Base-by-base conservation (phyloP, 768 basidiomycete species). In the Russula abietina region DNA sequence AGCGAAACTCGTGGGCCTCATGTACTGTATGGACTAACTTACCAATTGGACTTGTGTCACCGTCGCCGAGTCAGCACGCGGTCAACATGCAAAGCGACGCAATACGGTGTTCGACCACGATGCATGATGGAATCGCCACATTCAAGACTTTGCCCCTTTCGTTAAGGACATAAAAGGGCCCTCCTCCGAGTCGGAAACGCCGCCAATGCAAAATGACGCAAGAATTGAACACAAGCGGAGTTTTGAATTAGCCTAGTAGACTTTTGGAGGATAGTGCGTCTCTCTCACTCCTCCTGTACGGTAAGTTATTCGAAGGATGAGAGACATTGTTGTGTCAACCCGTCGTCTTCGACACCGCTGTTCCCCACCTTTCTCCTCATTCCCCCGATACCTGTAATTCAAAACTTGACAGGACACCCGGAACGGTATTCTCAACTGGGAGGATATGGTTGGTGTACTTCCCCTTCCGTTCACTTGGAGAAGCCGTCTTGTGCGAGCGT, bases 391-490 rank as follows among this genome's bases (percentile, higher is more conserved):
- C 22, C 28, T 2, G 45, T 46, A 54, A 60, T 26, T 60, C 52
- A 45, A 54, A 54, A 6, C 2, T 24, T 53, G 41, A 53, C 41
- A 46, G 52, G 41, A 45, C 30, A 32, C 41, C 50, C 59, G 50
- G 51, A 39, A 51, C 28, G 36, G 50, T 22, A 36, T 19, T 19
- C 28, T 59, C 19, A 5, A 24, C 32, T 52, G 30, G 38, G 12
- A 45, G n/a, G 28, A 48, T 60, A 46, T 55, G 59, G 53, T 33
- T 55, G 17, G 11, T 24, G 19, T 16, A 54, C 45, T 55, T 61
- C 53, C 60, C 9, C 45, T 61, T 61, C 53, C 36, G 45, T 17
- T 26, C 26, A 11, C 26, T 54, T 48, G 53, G 45, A 38, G 60
- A 55, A 53, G 49, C 57, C 57, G 45, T 36, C 24, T 46, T 36